phyloP scores from a whole-genome alignment of 108 stramenopile genomes.

The Conticribra weissflogii region DNA sequence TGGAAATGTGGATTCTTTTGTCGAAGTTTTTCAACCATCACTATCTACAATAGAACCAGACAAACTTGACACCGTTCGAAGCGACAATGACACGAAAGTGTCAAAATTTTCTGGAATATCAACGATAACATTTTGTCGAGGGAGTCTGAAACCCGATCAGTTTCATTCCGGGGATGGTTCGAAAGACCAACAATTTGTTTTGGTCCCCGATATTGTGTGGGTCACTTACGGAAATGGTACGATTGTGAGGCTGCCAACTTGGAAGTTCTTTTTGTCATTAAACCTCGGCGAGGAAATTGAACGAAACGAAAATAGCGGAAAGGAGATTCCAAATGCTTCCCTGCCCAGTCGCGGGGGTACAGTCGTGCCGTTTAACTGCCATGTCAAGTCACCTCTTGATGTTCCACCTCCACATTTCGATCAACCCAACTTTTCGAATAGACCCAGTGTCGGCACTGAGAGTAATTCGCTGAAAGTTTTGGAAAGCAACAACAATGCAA shows the following conservation, averaged over 20 bases:
- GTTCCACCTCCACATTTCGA: slow-evolving; percentile 24
- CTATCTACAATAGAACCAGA: not conserved
- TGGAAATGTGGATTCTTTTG: slow-evolving; percentile 15
- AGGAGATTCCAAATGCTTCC: not conserved
- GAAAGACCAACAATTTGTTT: not conserved
- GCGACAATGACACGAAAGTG: not conserved
- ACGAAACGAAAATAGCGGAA: not conserved
- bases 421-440: not conserved
- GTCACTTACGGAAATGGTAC: slow-evolving; percentile 76
- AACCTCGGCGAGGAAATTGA: slow-evolving; percentile 20
- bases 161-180: not conserved
- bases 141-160: slow-evolving; percentile 6
- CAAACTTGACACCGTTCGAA: not conserved
- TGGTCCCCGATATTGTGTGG: slow-evolving; percentile 59
- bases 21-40: slow-evolving; percentile 37
- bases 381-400: slow-evolving; percentile 48
- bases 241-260: slow-evolving; percentile 67
- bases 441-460: slow-evolving; percentile 1
- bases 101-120: slow-evolving; percentile 15
- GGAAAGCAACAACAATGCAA: not conserved
- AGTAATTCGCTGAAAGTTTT: slow-evolving; percentile 14
- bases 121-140: slow-evolving; percentile 32
- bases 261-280: slow-evolving; percentile 67
- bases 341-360: not conserved
- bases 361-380: slow-evolving; percentile 38